These are phyloP conservation scores for Beauveria scarabaeidicola DNA, from an alignment of 2,329 filamentous ascomycete species.

Conservation along the genomic window DNA sequence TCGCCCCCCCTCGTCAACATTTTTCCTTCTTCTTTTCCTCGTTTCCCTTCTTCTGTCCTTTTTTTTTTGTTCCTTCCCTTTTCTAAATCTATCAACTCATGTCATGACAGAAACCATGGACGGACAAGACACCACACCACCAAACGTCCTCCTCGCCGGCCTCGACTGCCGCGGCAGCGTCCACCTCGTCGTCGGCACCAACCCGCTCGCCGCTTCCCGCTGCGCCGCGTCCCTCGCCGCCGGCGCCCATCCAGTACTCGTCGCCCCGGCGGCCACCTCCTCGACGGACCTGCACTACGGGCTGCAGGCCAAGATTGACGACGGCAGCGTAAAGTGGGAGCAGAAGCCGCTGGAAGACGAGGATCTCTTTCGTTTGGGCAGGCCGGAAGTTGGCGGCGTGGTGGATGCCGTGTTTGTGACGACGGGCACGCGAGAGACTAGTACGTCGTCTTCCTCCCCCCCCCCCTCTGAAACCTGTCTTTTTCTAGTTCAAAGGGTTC, in stretches of 20 bases:
- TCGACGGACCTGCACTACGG: slow-evolving; percentile 48
- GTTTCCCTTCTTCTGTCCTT: not conserved
- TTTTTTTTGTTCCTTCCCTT: not conserved
- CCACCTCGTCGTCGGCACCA: slow-evolving; percentile 80
- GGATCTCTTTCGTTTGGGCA: slow-evolving; percentile 69
- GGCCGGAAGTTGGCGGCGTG: slow-evolving; percentile 64
- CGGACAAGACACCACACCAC: not conserved
- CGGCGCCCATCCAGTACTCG: slow-evolving; percentile 70
- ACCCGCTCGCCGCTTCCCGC: slow-evolving; percentile 76
- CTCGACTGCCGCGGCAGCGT: slow-evolving; percentile 61
- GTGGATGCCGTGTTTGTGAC: slow-evolving; percentile 95
- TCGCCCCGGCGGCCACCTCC: slow-evolving; percentile 51
- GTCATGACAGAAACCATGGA: not conserved
- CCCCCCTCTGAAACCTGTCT: too few species aligned
- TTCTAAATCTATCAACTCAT: not conserved
- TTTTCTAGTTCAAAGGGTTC: not conserved
- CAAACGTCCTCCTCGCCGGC: slow-evolving; percentile 58
- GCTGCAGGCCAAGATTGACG: slow-evolving; percentile 55
- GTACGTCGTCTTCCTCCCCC: slow-evolving; percentile 18
- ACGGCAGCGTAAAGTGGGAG: slow-evolving; percentile 57
- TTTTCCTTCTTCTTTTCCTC: not conserved
- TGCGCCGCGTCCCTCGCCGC: slow-evolving; percentile 72
- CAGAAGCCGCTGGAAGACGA: slow-evolving; percentile 57
- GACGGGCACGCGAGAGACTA: slow-evolving; percentile 36
- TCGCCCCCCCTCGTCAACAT: not conserved